A percentile compares a stretch with the other conserved stretches of the same genome.
Evolutionary conservation across 176 grass and related monocot genomes (phyloP).

Genomic region (Paspalum notatum): DNA sequence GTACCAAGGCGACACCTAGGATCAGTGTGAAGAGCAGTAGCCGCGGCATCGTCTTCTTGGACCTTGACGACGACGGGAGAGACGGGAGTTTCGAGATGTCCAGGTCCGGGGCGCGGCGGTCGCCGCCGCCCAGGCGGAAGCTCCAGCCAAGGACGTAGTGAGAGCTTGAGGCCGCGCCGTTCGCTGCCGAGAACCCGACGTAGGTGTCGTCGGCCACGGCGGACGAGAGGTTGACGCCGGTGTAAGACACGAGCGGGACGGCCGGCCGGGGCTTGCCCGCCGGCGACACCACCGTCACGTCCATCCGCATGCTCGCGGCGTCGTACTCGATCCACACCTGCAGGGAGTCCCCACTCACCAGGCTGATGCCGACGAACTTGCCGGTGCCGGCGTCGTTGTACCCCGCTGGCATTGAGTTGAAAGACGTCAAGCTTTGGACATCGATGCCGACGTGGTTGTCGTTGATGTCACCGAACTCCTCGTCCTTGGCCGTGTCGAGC

Average conservation of each 20-base stretch:
- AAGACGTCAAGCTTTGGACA: slow-evolving; percentile 38
- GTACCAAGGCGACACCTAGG: neutral
- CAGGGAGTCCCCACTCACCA: slow-evolving; percentile 19
- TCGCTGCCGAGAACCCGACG: slow-evolving; percentile 62
- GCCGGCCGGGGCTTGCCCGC: slow-evolving; percentile 14
- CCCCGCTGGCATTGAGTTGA: neutral
- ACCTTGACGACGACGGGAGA: neutral
- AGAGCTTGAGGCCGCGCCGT: slow-evolving; percentile 44
- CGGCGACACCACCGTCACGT: slow-evolving; percentile 50
- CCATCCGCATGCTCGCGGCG: slow-evolving; percentile 30
- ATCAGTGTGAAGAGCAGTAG: slow-evolving; percentile 9
- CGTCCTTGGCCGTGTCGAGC: slow-evolving; percentile 53
- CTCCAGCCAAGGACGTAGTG: slow-evolving; percentile 75
- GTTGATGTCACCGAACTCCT: slow-evolving; percentile 44
- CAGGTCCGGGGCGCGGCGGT: slow-evolving; percentile 15
- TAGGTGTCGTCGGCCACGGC: slow-evolving; percentile 45
- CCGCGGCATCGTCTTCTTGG: neutral
- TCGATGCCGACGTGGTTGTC: slow-evolving; percentile 68
- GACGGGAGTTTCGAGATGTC: slow-evolving; percentile 2
- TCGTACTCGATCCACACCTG: slow-evolving; percentile 70
- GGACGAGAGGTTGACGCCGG: slow-evolving; percentile 51
- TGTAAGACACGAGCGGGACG: slow-evolving; percentile 37
- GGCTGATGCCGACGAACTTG: neutral
- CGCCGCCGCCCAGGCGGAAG: slow-evolving; percentile 50
- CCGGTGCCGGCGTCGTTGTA: slow-evolving; percentile 10